Conservation (phyloP, 805 yeast species). For the Ascoidea asiatica region DNA sequence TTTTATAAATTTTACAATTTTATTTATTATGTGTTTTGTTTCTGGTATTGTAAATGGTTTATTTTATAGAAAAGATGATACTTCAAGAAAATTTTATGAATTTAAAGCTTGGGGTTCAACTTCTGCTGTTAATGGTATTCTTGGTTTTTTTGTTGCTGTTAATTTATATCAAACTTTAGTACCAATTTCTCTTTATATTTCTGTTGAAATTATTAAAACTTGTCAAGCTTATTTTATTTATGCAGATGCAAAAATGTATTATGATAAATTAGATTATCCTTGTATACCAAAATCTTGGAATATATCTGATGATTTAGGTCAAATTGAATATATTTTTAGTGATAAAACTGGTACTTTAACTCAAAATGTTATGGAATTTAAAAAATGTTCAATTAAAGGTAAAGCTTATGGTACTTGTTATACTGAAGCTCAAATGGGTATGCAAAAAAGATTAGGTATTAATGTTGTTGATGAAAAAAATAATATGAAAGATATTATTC, state of each 20-base stretch:
- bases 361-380: constrained; percentile 74
- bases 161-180: constrained; percentile 67
- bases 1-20: constrained; percentile 41
- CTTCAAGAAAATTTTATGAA: constrained; percentile 45
- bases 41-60: constrained; percentile 63
- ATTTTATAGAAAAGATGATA: constrained; percentile 28
- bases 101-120: constrained; percentile 44
- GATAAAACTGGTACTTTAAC: constrained; percentile 81
- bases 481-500: constrained; percentile 26
- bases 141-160: constrained; percentile 58
- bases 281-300: constrained; percentile 77
- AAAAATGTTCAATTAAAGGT: constrained; percentile 60
- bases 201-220: constrained; percentile 70
- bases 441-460: constrained; percentile 50
- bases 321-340: constrained; percentile 68
- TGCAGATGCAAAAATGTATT: constrained; percentile 58
- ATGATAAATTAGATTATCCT: constrained; percentile 55
- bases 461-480: constrained; percentile 38
- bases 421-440: constrained; percentile 67
- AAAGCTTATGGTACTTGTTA: constrained; percentile 60
- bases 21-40: constrained; percentile 53
- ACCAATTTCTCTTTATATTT: constrained; percentile 68
- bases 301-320: constrained; percentile 75
- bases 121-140: constrained; percentile 51
- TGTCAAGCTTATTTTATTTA: constrained; percentile 65